Evolutionary conservation across 78 protist genomes (phyloP), one percentile per base, ranked within the genome.

Genomic region (Dictyostelium firmibasis): DNA sequence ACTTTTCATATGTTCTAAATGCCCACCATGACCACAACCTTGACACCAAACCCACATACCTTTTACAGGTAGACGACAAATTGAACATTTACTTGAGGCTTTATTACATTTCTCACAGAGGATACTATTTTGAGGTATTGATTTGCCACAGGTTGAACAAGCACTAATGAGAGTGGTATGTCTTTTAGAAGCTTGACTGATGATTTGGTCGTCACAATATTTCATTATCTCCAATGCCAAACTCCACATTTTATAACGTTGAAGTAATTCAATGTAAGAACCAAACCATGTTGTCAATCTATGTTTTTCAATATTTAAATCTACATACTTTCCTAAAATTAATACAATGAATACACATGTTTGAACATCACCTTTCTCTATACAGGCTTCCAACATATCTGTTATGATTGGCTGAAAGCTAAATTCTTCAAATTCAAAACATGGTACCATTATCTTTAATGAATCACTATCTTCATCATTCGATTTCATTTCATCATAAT

Each of bases 11-110:
- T 92, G 96, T 1, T 75, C 38, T 29, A 87, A 18, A 60, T 96
- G 98, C 13, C 98, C 98, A 62, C 98, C 98, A 70, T 96, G 98
- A 23, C 96, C 94, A 82, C 98, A 96, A 41, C 95, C 96, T 81
- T 92, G 95, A 70, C 97, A 96, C 97, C 97, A 96, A 18, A 79
- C 92, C 64, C 64, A 92, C 38, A 43, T 31, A 13, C 97, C 97
- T 16, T 81, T 85, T 18, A 95, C 97, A 8, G 97, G 86, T 72
- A 85, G 29, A 8, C 72, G 62, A 82, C 91, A 81, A 25, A 81
- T 41, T 0, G 95, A 81, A n/a, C 95, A 91, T 44, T 64, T 60
- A 20, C 67, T 44, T 43, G 89, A 81, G 3, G 62, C 33, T 11
- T 47, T 67, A 4, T 64, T 53, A 60, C 95, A 87, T 64, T 87